A percentile compares a stretch with the other conserved stretches of the same genome.
Conservation (phyloP, 2,329 filamentous ascomycete species). For the Ciborinia camelliae region DNA sequence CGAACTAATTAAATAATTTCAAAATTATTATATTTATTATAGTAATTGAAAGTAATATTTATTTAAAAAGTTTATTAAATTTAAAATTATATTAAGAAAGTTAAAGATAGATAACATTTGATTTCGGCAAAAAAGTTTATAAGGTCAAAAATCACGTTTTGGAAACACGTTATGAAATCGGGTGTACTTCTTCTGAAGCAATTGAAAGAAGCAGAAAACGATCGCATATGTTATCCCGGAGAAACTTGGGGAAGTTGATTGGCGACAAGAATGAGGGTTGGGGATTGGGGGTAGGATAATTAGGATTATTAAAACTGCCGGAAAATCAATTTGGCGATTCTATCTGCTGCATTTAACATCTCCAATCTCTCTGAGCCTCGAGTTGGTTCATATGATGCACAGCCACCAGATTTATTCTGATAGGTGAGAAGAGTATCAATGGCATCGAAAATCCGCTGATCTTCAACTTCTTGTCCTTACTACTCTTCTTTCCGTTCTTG, state of each 20-base stretch:
- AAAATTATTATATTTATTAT: too few species aligned
- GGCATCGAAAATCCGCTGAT: constrained; percentile 78
- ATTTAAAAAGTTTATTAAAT: too few species aligned
- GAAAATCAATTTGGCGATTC: constrained; percentile 14
- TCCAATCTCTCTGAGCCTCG: constrained; percentile 77
- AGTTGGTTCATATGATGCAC: constrained; percentile 83
- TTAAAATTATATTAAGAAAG: too few species aligned
- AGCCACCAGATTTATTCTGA: constrained; percentile 82
- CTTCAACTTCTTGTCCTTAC: too few species aligned
- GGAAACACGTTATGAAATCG: too few species aligned
- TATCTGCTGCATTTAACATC: constrained; percentile 84
- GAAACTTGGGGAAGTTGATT: constrained; percentile 15
- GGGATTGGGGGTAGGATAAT: not conserved
- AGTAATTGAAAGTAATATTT: too few species aligned
- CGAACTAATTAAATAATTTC: too few species aligned
- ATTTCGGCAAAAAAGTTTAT: too few species aligned
- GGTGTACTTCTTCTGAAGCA: constrained; percentile 11
- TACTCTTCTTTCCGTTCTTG: too few species aligned
- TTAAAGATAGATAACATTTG: too few species aligned
- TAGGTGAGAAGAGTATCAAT: constrained; percentile 88
- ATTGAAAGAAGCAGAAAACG: not conserved
- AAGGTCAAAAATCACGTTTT: too few species aligned
- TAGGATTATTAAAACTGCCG: not conserved
- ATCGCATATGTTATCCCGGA: constrained; percentile 4
- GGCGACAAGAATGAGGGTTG: constrained; percentile 7